Base-by-base conservation (phyloP, 257 asterid genomes). In the Thymus quinquecostatus region DNA sequence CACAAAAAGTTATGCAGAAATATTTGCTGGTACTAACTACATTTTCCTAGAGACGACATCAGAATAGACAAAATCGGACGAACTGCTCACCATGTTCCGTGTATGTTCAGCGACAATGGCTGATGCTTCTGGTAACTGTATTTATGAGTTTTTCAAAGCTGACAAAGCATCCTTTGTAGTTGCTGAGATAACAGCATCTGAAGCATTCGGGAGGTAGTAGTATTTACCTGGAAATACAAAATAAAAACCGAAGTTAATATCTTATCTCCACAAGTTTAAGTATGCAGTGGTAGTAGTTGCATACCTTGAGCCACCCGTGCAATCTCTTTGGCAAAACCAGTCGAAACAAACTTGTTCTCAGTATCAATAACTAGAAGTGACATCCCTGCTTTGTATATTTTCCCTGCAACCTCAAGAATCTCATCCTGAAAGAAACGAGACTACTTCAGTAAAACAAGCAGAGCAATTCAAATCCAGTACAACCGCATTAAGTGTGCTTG, bases 291-390 rank as follows among this genome's bases (percentile, higher is more conserved):
- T 30, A 10, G 34, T 63, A 58, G 65, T 57, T 41, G 2, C 81
- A 60, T 13, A 89, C 99, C 99, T 89, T 88, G 99, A 64, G 97
- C 96, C 71, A 94, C 96, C 82, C 96, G 88, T 2, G 98, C 99
- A 36, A 94, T 86, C 88, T 94, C 99, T 73, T 94, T 94, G 12
- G 99, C 98, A 63, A 94, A 94, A 71, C 99, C 99, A 30, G 98
- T 94, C 55, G 99, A 94, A 56, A 94, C 98, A 44, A 91, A 91
- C 80, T 91, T 91, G 55, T 77, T 82, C 72, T 82, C 87, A 7
- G 87, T 82, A 44, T 85, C 89, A 10, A 85, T 85, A 55, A 85
- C 83, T 1, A 85, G 87, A 67, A 85, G 83, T 0, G 89, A 85
- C 89, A 85, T 94, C 61, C 99, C 99, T 45, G 99, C 80, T 81